Evolutionary conservation across 2,329 filamentous ascomycete species (phyloP), one percentile per base, ranked within the genome.

Genomic region (Hysterium pulicare): DNA sequence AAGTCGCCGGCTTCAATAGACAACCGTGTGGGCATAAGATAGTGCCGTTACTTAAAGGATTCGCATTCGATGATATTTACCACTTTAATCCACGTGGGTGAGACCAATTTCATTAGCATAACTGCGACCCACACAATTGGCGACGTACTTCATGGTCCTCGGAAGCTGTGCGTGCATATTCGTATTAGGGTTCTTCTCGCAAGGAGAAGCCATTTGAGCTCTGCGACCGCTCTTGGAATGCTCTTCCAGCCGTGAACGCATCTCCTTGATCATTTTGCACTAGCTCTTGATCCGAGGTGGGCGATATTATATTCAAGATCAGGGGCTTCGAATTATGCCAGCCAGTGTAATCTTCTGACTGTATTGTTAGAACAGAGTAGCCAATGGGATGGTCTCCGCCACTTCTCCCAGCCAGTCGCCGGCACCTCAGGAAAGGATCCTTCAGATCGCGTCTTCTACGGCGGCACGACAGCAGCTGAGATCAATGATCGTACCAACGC

Each of bases 1-100:
- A 79, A 45, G 66, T 71, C 47, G 71, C 75, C 10, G 72, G 73
- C 48, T 71, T 78, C 44, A 70, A 72, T 22, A 68, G 77, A 1
- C 66, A 70, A 16, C 70, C 71, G 13, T 73, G 68, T 40, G 62
- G 73, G 32, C 75, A 77, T 47, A 62, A 69, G 34, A 72, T 78
- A 43, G 64, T 76, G 1, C 68, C 72, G 9, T 45, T 78, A 13
- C 55, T 76, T 4, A 62, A 59, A 2, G 70, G 71, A 4, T 55
- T 69, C 3, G 73, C 70, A 4, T 77, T 74, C 33, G 50, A 54
- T 32, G 53, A 54, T 36, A 33, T 54, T 2, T 50, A 48, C 36
- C 46, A 41, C 3, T 53, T 53, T 30, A 57, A 57, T 36, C 50
- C 54, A n/a, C 54, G 45, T 48, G 21, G 23, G 45, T 33, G 5